Evolutionary conservation across 2,329 filamentous ascomycete genomes (phyloP).

Genomic region (Helicocarpus griseus): DNA sequence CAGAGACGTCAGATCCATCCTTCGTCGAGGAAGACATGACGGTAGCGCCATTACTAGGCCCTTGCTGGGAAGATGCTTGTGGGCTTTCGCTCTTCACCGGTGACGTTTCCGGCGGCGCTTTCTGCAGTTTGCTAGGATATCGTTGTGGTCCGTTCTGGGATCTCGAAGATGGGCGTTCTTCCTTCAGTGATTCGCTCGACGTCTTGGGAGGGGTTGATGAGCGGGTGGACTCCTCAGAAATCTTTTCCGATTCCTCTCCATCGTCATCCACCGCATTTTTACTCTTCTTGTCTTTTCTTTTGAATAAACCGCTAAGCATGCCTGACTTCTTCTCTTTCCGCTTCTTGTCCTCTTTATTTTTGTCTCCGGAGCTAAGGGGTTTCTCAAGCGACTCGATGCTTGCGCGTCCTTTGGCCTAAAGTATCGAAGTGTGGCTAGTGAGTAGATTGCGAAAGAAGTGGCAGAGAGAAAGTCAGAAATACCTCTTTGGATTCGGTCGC

Average conservation of each 20-base stretch:
- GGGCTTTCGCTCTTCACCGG: constrained; percentile 29
- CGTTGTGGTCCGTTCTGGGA: constrained; percentile 39
- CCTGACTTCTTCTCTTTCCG: constrained; percentile 62
- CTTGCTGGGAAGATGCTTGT: constrained; percentile 34
- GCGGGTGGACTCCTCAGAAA: constrained; percentile 49
- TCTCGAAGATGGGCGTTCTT: constrained; percentile 25
- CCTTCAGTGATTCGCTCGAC: constrained; percentile 33
- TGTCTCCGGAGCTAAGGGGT: constrained; percentile 48
- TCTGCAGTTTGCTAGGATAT: constrained; percentile 60
- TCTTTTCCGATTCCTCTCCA: constrained; percentile 46
- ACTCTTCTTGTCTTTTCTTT: constrained; percentile 53
- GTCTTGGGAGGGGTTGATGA: constrained; percentile 36
- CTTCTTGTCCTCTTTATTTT: constrained; percentile 63
- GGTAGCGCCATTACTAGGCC: constrained; percentile 15
- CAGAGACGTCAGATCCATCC: constrained; percentile 20
- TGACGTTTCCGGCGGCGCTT: constrained; percentile 42
- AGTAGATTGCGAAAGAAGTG: neutral
- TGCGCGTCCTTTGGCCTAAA: constrained; percentile 44
- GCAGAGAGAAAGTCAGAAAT: neutral
- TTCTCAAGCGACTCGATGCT: constrained; percentile 73
- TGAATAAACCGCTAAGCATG: constrained; percentile 62
- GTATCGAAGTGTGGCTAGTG: neutral
- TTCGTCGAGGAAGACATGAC: constrained; percentile 14
- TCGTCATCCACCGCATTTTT: constrained; percentile 40
- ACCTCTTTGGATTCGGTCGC: constrained; percentile 32